phyloP scores from a whole-genome alignment of 768 basidiomycete genomes.

The Boletales sp. region DNA sequence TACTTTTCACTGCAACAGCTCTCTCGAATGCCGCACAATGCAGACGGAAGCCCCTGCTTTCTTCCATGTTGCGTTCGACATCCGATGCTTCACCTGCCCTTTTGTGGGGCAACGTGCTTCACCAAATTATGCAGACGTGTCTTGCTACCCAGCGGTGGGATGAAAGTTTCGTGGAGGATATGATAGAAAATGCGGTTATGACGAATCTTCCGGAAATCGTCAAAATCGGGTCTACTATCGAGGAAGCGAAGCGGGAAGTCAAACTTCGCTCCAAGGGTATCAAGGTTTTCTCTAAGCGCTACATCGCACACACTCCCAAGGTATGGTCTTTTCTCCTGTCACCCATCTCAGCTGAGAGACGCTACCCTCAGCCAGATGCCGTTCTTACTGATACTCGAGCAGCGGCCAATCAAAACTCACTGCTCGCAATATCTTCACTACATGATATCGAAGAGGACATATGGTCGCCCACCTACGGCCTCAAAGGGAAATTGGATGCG shows the following conservation, averaged over 20 bases:
- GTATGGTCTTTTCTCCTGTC: constrained; percentile 32
- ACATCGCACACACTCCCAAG: constrained; percentile 63
- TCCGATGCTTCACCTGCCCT: constrained; percentile 63
- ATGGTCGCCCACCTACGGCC: constrained; percentile 91
- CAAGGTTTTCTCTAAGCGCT: constrained; percentile 59
- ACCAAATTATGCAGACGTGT: constrained; percentile 86
- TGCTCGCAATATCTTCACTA: constrained; percentile 70
- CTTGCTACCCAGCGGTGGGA: constrained; percentile 62
- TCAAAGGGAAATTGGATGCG: constrained; percentile 95
- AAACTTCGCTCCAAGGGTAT: constrained; percentile 61
- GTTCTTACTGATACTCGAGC: constrained; percentile 67
- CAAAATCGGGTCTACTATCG: constrained; percentile 51
- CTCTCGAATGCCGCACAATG: constrained; percentile 84
- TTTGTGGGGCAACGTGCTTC: constrained; percentile 91
- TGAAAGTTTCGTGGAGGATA: constrained; percentile 53
- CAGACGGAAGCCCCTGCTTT: constrained; percentile 81
- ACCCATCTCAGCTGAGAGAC: not conserved
- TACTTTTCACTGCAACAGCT: constrained; percentile 86
- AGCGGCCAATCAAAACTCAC: constrained; percentile 41
- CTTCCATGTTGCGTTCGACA: constrained; percentile 53
- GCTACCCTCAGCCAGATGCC: constrained; percentile 49
- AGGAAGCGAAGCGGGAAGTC: constrained; percentile 65
- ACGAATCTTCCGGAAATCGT: constrained; percentile 59
- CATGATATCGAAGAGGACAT: constrained; percentile 96
- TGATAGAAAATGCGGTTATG: constrained; percentile 54